A percentile compares a stretch with the other conserved stretches of the same genome.
These are phyloP conservation scores for Macrolepiota fuliginosa DNA, from an alignment of 768 basidiomycete genomes.

Conservation along the genomic window DNA sequence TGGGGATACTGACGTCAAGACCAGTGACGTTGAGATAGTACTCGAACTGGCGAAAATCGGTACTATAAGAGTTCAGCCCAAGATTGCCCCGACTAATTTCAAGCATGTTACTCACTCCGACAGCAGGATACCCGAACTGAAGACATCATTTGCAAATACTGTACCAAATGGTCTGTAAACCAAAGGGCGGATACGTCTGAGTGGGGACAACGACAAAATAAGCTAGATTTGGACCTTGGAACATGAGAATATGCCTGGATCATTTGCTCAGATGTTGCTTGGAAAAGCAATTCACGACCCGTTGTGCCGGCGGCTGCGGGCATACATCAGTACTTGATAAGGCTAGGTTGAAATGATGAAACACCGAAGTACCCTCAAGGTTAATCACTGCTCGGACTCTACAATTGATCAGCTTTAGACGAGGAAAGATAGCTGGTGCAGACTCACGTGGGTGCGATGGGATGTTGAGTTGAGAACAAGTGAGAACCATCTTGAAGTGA, in stretches of 20 bases:
- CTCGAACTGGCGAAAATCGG: slow-evolving; percentile 94
- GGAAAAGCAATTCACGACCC: slow-evolving; percentile 90
- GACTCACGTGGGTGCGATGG: slow-evolving; percentile 63
- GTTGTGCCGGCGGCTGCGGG: slow-evolving; percentile 75
- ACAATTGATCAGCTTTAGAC: not conserved
- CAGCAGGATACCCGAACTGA: slow-evolving; percentile 85
- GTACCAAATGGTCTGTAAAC: slow-evolving; percentile 75
- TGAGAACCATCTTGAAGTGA: slow-evolving; percentile 94
- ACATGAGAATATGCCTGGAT: slow-evolving; percentile 85
- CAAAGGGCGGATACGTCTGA: not conserved
- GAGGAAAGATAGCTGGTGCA: not conserved
- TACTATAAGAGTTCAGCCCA: slow-evolving; percentile 43
- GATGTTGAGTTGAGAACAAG: slow-evolving; percentile 89
- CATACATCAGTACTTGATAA: slow-evolving; percentile 1
- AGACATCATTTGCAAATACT: slow-evolving; percentile 87
- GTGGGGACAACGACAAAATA: not conserved
- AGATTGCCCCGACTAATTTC: not conserved
- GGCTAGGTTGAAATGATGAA: not conserved
- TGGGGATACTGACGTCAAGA: slow-evolving; percentile 61
- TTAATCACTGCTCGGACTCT: slow-evolving; percentile 88
- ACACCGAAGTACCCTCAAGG: slow-evolving; percentile 63
- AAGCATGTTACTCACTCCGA: slow-evolving; percentile 64
- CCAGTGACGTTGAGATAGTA: slow-evolving; percentile 88
- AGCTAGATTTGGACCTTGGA: slow-evolving; percentile 49
- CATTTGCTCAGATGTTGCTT: slow-evolving; percentile 95